Base-by-base conservation (phyloP, 176 grass and related monocot species). In the Hsuehochloa calcarea region DNA sequence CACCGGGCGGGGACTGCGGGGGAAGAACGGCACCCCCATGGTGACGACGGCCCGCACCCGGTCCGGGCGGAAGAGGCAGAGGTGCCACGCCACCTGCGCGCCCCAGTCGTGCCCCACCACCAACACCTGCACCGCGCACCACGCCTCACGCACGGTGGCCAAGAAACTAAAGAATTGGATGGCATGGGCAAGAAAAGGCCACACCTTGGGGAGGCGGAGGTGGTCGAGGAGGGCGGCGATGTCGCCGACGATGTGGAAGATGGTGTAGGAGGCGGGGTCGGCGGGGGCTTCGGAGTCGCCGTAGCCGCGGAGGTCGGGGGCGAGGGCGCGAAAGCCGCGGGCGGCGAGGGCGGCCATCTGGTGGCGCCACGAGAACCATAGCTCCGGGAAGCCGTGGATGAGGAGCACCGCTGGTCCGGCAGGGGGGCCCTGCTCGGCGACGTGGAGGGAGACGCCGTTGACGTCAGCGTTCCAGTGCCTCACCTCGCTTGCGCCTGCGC, bases 341-440 rank as follows among this genome's bases (percentile, higher is more conserved):
- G 83, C 89, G 25, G 92, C 89, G 10, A 94, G 82, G 1, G 84
- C 87, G n/a, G 62, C 70, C 84, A 92, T 85, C 81, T 92, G 89
- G 76, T 87, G 89, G 65, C 89, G 80, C 92, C 92, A 94, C 0
- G 92, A 94, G 23, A 94, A 8, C 89, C 92, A 91, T 16, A 94
- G 84, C 87, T 94, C 89, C 67, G 92, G 89, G 89, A 94, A 91
- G 78, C 92, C 92, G 19, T 94, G 92, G 64, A 94, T 0, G 39
- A 91, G 92, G n/a, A 94, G 71, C 37, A 89, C 92, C 19, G 70
- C 39, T 10, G 84, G 71, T 49, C 71, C 89, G 5, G 9, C 59
- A 15, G 70, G 55, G n/a, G 80, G 54, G 19, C 89, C 84, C 27
- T 69, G 89, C 84, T 92, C 92, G 10, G 83, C 89, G 8, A 94